Base-by-base conservation (phyloP, 495 filamentous ascomycete species). In the Pseudevernia furfuracea region DNA sequence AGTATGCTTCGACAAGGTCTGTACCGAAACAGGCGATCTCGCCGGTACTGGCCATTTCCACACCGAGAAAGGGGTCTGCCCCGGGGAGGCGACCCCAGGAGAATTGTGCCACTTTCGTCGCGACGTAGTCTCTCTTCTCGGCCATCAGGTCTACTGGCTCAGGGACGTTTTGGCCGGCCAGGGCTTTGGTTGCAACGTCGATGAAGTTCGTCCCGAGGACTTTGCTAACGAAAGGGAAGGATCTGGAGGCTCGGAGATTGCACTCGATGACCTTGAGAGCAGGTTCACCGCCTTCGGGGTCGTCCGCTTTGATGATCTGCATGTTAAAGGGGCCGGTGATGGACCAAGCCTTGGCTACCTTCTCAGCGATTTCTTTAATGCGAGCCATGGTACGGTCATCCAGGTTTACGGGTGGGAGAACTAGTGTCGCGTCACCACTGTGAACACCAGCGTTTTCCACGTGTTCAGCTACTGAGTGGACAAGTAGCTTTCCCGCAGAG, bases 241-340 rank as follows among this genome's bases (percentile, higher is more conserved):
- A 97, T 46, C 93, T 91, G 56, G 93, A 97, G 52, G 94, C 94
- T 69, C 93, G 94, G 67, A 97, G 88, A 74, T 97, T 97, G 81
- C 93, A 97, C 79, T 97, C 93, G 68, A 97, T 97, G 70, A 97
- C 93, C 81, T 97, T 97, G 58, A 97, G 84, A 59, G 79, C 75
- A 25, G 88, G 84, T 68, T 89, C 84, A 36, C 84, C 87, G 58
- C 86, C 87, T n/a, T 74, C 71, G 23, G 83, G 80, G 66, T 87
- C 78, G 7, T 88, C 80, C 52, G 90, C 92, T 79, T 96, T 96
- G 83, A 97, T 97, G 77, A 97, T 95, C 77, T 97, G 93, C 94
- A 97, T 97, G 82, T 97, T 97, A 85, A 97, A 97, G 43, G 93
- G 93, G 49, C 93, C 93, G 23, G 91, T 96, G 75, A 97, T 97